Conservation (phyloP, 768 basidiomycete genomes). For the Podaxis pistillaris region DNA sequence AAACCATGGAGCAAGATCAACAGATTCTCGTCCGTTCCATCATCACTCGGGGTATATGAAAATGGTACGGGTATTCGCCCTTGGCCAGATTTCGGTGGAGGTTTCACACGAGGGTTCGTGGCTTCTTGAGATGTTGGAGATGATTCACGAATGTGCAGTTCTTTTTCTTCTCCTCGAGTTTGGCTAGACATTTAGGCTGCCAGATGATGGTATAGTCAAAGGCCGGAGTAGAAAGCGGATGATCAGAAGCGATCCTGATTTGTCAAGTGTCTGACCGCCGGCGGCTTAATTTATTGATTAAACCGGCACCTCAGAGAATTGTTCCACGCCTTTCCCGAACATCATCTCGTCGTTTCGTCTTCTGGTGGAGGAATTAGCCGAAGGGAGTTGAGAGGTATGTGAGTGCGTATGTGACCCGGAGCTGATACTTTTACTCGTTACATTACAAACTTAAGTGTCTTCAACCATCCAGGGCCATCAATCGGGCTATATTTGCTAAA, state of each 20-base stretch:
- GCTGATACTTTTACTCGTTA: no score
- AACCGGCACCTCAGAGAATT: no score
- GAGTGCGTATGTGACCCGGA: no score
- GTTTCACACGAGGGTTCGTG: slow-evolving; percentile 41
- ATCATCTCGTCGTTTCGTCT: no score
- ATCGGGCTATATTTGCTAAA: no score
- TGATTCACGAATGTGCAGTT: slow-evolving; percentile 34
- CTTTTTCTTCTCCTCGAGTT: slow-evolving; percentile 6
- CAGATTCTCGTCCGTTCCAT: slow-evolving; percentile 85
- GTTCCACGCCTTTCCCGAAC: no score
- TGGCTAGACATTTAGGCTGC: not conserved
- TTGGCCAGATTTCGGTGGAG: slow-evolving; percentile 36
- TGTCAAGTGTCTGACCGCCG: no score
- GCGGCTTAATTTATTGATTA: no score
- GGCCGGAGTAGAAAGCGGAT: not conserved
- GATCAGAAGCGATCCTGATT: not conserved
- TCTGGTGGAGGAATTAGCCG: no score
- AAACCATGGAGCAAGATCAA: slow-evolving; percentile 84
- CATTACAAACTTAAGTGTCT: no score
- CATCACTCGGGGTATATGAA: slow-evolving; percentile 69
- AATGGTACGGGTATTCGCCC: slow-evolving; percentile 54
- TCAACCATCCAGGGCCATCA: no score
- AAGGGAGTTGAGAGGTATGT: no score
- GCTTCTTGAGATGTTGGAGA: slow-evolving; percentile 13
- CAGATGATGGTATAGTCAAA: not conserved